These are phyloP conservation scores for Apiospora koreana DNA, from an alignment of 2,329 filamentous ascomycete genomes.

Conservation along the genomic window DNA sequence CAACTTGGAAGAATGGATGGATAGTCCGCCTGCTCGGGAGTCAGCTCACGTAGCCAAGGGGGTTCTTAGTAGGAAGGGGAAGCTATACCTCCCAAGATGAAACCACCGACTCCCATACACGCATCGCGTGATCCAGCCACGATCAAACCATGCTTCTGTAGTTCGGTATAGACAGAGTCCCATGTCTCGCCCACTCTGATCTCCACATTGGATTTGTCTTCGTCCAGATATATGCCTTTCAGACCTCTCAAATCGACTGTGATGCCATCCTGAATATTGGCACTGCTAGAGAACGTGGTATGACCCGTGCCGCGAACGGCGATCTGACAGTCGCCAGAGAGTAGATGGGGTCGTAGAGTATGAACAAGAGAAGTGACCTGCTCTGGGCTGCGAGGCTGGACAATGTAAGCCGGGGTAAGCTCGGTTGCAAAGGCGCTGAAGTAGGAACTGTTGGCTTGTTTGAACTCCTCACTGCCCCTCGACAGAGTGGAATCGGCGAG, in stretches of 20 bases:
- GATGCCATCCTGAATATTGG: slow-evolving; percentile 43
- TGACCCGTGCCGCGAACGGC: slow-evolving; percentile 54
- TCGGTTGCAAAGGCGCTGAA: slow-evolving; percentile 25
- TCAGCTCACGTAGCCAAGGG: neutral
- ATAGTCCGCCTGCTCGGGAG: slow-evolving; percentile 13
- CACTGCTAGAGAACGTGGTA: slow-evolving; percentile 39
- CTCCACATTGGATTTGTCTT: slow-evolving; percentile 35
- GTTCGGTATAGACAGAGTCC: slow-evolving; percentile 40
- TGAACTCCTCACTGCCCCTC: slow-evolving; percentile 24
- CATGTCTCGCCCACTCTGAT: slow-evolving; percentile 47
- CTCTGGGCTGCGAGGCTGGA: slow-evolving; percentile 15
- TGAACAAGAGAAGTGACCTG: slow-evolving; percentile 18
- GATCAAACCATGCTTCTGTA: slow-evolving; percentile 37
- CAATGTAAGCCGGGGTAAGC: slow-evolving; percentile 21
- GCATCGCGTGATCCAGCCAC: slow-evolving; percentile 17
- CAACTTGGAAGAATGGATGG: slow-evolving; percentile 15
- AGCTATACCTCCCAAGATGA: neutral
- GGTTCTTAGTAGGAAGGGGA: neutral
- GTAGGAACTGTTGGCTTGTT: slow-evolving; percentile 22
- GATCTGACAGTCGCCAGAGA: slow-evolving; percentile 28
- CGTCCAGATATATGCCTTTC: slow-evolving; percentile 34
- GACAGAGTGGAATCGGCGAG: slow-evolving; percentile 6
- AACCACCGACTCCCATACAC: slow-evolving; percentile 18
- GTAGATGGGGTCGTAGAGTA: slow-evolving; percentile 17
- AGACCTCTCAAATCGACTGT: slow-evolving; percentile 46